Percentiles rank a stretch among this genome's conserved stretches.
phyloP scores from a whole-genome alignment of 1,139 yeast species.

The Trichomonascaceae sp. region DNA sequence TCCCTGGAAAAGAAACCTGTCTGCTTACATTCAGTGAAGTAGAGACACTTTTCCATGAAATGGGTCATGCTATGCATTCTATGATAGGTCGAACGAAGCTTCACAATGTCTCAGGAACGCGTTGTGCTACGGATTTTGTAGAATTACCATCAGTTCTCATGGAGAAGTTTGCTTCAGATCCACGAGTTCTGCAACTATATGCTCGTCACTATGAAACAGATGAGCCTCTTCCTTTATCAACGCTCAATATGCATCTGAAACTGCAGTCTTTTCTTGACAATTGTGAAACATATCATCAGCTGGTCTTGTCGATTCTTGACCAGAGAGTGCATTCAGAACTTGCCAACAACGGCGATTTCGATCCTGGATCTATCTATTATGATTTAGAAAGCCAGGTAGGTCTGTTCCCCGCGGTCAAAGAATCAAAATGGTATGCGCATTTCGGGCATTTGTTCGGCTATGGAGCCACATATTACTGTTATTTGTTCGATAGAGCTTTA shows the following conservation, averaged over 20 bases:
- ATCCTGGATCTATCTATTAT: constrained; percentile 59
- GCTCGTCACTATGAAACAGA: constrained; percentile 72
- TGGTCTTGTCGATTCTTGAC: constrained; percentile 84
- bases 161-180: constrained; percentile 87
- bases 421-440: constrained; percentile 88
- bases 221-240: constrained; percentile 47
- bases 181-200: constrained; percentile 63
- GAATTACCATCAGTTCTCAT: constrained; percentile 91
- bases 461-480: constrained; percentile 92
- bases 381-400: constrained; percentile 47
- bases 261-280: constrained; percentile 53
- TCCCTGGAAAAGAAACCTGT: constrained; percentile 30
- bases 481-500: constrained; percentile 85
- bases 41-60: constrained; percentile 92
- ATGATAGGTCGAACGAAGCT: constrained; percentile 88
- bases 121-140: constrained; percentile 95
- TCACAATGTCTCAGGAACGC: constrained; percentile 90
- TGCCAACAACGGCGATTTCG: constrained; percentile 32
- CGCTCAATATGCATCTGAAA: constrained; percentile 47
- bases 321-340: constrained; percentile 60
- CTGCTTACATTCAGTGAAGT: constrained; percentile 71
- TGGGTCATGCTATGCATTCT: constrained; percentile 99
- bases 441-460: constrained; percentile 92
- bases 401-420: constrained; percentile 30
- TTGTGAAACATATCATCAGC: constrained; percentile 80